Evolutionary conservation across 805 yeast species (phyloP), one percentile per base, ranked within the genome.

Genomic region (Ogataea trehalophila): DNA sequence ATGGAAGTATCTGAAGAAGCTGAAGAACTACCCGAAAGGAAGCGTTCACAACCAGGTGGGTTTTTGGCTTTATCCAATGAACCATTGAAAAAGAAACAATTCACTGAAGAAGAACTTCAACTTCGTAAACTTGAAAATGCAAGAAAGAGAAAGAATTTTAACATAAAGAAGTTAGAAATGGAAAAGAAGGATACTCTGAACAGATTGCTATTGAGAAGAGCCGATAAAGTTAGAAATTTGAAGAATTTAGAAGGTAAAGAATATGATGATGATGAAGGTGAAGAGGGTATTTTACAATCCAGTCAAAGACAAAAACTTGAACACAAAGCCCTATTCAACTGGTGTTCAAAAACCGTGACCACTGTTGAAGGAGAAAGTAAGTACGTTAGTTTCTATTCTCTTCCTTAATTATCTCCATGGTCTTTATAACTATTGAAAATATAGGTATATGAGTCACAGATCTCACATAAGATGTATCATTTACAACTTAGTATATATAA

Each of bases 151-250:
- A 87, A 86, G 64, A 91, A 92, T 61, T 76, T 89, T 58, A 82
- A 84, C 55, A 90, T 84, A 58, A 84, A 85, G 68, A 81, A 85
- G 53, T 69, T 88, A 37, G 97, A 91, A 60, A 97, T 88, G 64
- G 98, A 94, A 66, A 94, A 94, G 63, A 79, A 83, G 60, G 97
- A 92, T 54, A 91, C 97, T 0, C 74, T 92, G 54, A 92, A 92
- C 64, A 88, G 87, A 63, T 71, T 92, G 53, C 72, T 92, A 53
- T 84, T 87, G 66, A 81, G 91, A 65, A 76, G 96, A 53, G 96
- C 97, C 0, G 81, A 80, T 42, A 85, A 85, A 61, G 78, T 81
- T 0, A 71, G 85, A 54, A 77, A 62, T 37, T 50, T 59, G 37
- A 52, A 56, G 33, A 55, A 52, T 18, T 44, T 60, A 31, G 56